Evolutionary conservation across 352 stramenopile genomes (phyloP).

Genomic region (Globisporangium abappressorium): DNA sequence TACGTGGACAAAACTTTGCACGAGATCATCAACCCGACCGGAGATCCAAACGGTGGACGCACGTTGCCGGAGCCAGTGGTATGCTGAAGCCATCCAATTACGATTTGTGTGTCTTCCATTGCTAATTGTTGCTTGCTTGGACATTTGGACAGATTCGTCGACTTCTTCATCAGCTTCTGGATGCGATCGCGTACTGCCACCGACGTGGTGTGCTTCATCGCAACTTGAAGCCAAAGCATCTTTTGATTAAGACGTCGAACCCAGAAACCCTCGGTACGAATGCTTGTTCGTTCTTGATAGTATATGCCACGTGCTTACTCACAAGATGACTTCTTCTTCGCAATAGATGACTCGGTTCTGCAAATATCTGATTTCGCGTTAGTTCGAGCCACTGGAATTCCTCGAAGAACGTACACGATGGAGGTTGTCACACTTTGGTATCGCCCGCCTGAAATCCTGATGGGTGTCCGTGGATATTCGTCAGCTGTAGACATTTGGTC

Average conservation of each 20-base stretch:
- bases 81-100: conserved; percentile 13
- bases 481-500: conserved; percentile 93
- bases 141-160: conserved; percentile 50
- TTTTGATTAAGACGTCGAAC: conserved; percentile 79
- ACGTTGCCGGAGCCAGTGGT: conserved; percentile 74
- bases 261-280: conserved; percentile 53
- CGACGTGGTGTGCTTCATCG: conserved; percentile 84
- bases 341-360: conserved; percentile 56
- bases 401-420: conserved; percentile 86
- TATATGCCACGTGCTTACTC: not conserved
- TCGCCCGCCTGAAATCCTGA: conserved; percentile 86
- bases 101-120: conserved; percentile 4
- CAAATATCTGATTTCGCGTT: conserved; percentile 89
- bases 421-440: conserved; percentile 92
- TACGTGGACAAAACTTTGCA: conserved; percentile 90
- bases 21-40: conserved; percentile 89
- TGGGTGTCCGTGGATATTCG: conserved; percentile 85
- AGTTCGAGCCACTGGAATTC: conserved; percentile 85
- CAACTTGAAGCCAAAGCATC: conserved; percentile 89
- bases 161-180: conserved; percentile 83
- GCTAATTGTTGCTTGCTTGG: not conserved
- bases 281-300: not conserved
- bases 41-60: conserved; percentile 73
- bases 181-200: conserved; percentile 89
- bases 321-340: not conserved